Evolutionary conservation across 768 basidiomycete genomes (phyloP).

Genomic region (Cystofilobasidium bisporidii): DNA sequence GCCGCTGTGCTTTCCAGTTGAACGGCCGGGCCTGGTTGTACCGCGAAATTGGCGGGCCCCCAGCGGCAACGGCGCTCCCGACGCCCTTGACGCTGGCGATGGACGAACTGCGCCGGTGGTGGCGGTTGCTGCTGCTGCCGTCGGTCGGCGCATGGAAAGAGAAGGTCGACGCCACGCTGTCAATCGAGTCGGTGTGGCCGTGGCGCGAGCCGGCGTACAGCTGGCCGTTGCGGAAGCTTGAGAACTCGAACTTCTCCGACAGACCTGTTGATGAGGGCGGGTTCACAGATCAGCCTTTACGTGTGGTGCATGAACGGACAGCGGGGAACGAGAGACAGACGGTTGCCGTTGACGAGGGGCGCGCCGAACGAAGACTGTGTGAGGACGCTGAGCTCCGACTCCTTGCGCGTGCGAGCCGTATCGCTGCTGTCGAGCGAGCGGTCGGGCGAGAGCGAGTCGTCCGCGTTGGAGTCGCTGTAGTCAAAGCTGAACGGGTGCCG

Average conservation of each 20-base stretch:
- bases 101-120: constrained; percentile 7
- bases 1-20: not conserved
- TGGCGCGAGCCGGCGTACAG: not conserved
- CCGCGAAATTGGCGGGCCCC: constrained; percentile 13
- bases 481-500: constrained; percentile 14
- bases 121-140: too few relatives aligned
- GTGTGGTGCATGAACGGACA: not conserved
- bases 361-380: constrained; percentile 21
- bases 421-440: not conserved
- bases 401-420: not conserved
- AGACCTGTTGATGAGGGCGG: not conserved
- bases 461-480: not conserved
- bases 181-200: constrained; percentile 2
- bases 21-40: constrained; percentile 10
- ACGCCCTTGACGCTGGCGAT: not conserved
- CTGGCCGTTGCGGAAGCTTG: not conserved
- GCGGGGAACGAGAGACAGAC: not conserved
- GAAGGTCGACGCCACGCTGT: constrained; percentile 3
- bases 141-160: not conserved
- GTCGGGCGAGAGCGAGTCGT: constrained; percentile 1
- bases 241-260: constrained; percentile 9
- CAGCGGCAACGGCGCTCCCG: not conserved
- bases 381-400: constrained; percentile 9
- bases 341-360: not conserved
- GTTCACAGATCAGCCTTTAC: too few relatives aligned